These are phyloP conservation scores for Eucalyptus curtisii DNA, from an alignment of 345 rosid genomes.

Conservation along the genomic window DNA sequence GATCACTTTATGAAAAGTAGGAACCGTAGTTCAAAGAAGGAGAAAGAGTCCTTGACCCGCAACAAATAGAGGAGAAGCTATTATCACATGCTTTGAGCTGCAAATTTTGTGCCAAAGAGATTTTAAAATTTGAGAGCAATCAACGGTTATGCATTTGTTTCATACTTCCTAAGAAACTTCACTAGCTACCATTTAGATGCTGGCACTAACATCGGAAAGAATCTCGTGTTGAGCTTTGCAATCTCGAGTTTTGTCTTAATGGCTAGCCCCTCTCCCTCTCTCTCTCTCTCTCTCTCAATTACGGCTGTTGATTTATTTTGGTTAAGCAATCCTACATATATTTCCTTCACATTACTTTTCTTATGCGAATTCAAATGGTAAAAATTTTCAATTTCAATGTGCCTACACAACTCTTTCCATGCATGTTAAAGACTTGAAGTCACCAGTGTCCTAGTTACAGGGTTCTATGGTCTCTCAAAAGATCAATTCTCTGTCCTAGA, in stretches of 20 bases:
- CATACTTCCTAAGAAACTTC: background rate
- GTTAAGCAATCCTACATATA: too few relatives aligned
- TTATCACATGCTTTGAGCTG: background rate
- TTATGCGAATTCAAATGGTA: background rate
- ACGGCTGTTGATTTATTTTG: background rate
- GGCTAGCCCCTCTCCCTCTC: background rate
- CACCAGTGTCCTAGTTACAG: background rate
- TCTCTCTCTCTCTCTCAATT: background rate
- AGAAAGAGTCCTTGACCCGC: background rate
- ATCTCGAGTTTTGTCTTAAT: background rate
- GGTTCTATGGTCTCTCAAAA: background rate
- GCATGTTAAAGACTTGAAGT: background rate
- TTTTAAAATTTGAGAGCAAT: background rate
- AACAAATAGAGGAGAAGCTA: too few relatives aligned
- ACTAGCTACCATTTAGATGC: background rate
- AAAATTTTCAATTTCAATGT: background rate
- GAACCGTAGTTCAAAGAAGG: background rate
- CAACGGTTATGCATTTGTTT: background rate
- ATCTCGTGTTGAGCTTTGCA: too few relatives aligned
- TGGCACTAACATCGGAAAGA: background rate
- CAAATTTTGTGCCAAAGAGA: background rate
- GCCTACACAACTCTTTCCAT: background rate
- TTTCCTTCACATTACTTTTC: background rate
- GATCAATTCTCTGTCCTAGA: fast-evolving
- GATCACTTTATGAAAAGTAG: background rate